Evolutionary conservation across 345 rosid species (phyloP).

Genomic region (Corchorus capsularis): DNA sequence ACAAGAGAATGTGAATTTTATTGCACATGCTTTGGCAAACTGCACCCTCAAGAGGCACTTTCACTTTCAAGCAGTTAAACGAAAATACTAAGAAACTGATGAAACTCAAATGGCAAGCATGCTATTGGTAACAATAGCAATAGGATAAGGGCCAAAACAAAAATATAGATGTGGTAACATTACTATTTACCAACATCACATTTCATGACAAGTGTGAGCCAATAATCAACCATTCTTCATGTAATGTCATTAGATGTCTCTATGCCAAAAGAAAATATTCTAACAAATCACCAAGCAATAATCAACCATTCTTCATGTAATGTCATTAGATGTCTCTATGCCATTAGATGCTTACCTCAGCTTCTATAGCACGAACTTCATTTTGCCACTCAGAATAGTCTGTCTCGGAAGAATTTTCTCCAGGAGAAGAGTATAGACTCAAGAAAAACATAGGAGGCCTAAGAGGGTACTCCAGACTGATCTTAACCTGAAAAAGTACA

Average conservation of each 20-base stretch:
- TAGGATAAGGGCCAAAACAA: not conserved
- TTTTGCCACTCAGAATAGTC: constrained; percentile 54
- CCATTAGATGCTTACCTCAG: constrained; percentile 73
- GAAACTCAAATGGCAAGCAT: not conserved
- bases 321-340: not conserved
- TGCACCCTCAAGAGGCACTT: not conserved
- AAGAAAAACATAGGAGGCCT: constrained; percentile 77
- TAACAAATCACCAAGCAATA: not conserved
- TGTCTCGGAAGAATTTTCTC: constrained; percentile 34
- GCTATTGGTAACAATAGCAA: not conserved
- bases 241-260: constrained; percentile 1
- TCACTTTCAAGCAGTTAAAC: not conserved
- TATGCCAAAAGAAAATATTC: not conserved
- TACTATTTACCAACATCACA: not conserved
- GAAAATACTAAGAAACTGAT: constrained; percentile 4
- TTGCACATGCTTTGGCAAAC: not conserved
- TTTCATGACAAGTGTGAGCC: not conserved
- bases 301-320: not conserved
- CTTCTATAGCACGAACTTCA: constrained; percentile 88
- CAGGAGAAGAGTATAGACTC: constrained; percentile 42
- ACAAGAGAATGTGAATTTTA: constrained; percentile 15
- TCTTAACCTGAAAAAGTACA: constrained; percentile 53
- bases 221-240: not conserved
- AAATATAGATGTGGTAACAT: not conserved
- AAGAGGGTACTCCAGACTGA: constrained; percentile 90